phyloP scores from a whole-genome alignment of 2,329 filamentous ascomycete species.

The Aspergillus sp. region DNA sequence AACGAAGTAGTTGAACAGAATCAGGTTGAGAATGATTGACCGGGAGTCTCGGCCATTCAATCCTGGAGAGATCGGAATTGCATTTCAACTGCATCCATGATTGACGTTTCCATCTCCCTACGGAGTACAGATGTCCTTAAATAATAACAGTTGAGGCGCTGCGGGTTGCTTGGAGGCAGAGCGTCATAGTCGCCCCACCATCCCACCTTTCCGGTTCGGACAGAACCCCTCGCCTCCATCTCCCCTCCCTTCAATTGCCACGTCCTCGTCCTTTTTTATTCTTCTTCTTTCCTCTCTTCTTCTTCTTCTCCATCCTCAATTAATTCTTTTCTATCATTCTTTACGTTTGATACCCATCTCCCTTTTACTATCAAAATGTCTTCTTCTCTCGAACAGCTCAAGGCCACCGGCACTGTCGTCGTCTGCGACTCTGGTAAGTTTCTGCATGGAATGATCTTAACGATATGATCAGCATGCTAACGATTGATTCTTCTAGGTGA shows the following conservation, averaged over 20 bases:
- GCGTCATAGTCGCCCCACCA: constrained; percentile 22
- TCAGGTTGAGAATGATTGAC: no score
- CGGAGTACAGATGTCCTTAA: no score
- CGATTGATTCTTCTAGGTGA: constrained; percentile 51
- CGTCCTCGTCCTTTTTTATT: constrained; percentile 17
- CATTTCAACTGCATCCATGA: no score
- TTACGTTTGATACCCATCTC: constrained; percentile 7
- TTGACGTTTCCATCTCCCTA: no score
- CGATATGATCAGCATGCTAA: constrained; percentile 21
- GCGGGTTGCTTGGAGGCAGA: background rate
- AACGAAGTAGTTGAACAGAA: no score
- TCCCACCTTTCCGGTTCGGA: constrained; percentile 3
- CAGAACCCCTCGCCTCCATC: background rate
- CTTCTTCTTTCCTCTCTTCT: constrained; percentile 15
- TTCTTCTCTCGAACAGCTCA: constrained; percentile 92
- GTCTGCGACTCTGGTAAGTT: constrained; percentile 90
- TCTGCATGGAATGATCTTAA: constrained; percentile 3
- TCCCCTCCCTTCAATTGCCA: constrained; percentile 8
- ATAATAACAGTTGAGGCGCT: no score
- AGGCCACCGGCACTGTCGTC: constrained; percentile 92
- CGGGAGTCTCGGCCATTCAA: no score
- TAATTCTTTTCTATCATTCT: constrained; percentile 6
- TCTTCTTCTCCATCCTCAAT: constrained; percentile 6
- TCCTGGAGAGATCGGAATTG: no score
- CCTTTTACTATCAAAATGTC: constrained; percentile 56